Evolutionary conservation across 2,329 filamentous ascomycete species (phyloP).

Genomic region (Penicillium sp.): DNA sequence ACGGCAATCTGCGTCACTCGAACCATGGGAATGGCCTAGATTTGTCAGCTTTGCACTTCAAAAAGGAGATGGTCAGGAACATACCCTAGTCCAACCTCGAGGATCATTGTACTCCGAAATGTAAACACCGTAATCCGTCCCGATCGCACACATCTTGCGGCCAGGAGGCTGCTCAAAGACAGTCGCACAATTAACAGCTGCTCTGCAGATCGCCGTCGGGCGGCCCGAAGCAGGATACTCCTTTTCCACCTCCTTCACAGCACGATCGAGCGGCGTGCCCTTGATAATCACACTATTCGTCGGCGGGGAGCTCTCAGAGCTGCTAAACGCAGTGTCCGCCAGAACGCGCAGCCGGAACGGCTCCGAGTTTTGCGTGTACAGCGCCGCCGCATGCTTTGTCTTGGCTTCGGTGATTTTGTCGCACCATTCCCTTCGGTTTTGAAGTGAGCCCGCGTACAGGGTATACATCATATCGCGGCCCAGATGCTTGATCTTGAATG

Average conservation of each 20-base stretch:
- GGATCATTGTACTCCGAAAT: constrained; percentile 88
- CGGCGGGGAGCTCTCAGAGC: constrained; percentile 54
- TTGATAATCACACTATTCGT: constrained; percentile 78
- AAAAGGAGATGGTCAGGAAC: constrained; percentile 33
- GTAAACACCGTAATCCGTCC: constrained; percentile 93
- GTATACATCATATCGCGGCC: constrained; percentile 88
- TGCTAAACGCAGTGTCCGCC: constrained; percentile 81
- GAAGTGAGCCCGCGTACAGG: constrained; percentile 78
- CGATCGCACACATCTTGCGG: constrained; percentile 87
- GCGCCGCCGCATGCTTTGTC: constrained; percentile 84
- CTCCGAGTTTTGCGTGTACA: constrained; percentile 92
- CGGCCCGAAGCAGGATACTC: constrained; percentile 65
- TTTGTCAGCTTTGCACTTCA: not conserved
- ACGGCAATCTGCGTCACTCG: constrained; percentile 92
- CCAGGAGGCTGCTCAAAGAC: constrained; percentile 82
- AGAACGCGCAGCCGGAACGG: constrained; percentile 91
- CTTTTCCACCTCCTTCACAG: constrained; percentile 85
- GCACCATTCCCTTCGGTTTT: constrained; percentile 85
- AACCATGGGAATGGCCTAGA: constrained; percentile 72
- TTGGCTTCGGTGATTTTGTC: constrained; percentile 94
- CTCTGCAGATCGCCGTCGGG: constrained; percentile 78
- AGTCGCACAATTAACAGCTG: constrained; percentile 89
- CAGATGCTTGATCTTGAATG: constrained; percentile 94
- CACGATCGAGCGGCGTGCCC: constrained; percentile 88
- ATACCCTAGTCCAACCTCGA: constrained; percentile 86